These are phyloP conservation scores for Suhomyces anneliseae DNA, from an alignment of 1,139 yeast species.

Conservation along the genomic window DNA sequence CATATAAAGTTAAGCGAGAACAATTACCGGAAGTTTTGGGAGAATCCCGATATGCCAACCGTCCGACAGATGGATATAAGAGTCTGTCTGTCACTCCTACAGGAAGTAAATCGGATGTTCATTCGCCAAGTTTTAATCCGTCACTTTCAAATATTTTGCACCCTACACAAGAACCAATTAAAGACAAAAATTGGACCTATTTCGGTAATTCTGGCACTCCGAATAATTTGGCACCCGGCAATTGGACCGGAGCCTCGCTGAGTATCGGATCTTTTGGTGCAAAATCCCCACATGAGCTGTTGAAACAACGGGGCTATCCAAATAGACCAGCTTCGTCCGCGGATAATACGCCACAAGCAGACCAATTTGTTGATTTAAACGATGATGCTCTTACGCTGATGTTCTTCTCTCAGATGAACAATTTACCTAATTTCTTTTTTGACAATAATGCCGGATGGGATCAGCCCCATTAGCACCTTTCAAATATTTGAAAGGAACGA, in stretches of 20 bases:
- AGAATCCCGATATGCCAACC: constrained; percentile 4
- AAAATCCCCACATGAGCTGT: neutral
- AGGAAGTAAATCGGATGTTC: neutral
- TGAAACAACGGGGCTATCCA: neutral
- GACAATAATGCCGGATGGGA: constrained; percentile 33
- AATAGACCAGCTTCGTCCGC: neutral
- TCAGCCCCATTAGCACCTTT: neutral
- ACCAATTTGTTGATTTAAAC: constrained; percentile 8
- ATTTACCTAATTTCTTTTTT: constrained; percentile 41
- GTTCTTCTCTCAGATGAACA: constrained; percentile 20
- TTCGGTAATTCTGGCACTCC: neutral
- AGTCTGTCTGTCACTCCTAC: neutral
- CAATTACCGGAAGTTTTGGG: constrained; percentile 3
- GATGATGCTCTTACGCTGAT: constrained; percentile 21
- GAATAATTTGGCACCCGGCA: too few species aligned
- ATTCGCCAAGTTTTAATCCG: constrained; percentile 16
- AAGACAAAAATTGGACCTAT: neutral
- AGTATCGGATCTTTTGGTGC: neutral
- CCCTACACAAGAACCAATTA: constrained; percentile 5
- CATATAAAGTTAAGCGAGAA: neutral
- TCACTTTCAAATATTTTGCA: constrained; percentile 27
- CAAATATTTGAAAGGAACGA: neutral
- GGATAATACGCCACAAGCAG: constrained; percentile 8
- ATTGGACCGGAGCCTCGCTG: neutral
- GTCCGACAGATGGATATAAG: too few species aligned